Evolutionary conservation across 169 alveolate genomes (phyloP).

Genomic region (Eimeria brunetti): DNA sequence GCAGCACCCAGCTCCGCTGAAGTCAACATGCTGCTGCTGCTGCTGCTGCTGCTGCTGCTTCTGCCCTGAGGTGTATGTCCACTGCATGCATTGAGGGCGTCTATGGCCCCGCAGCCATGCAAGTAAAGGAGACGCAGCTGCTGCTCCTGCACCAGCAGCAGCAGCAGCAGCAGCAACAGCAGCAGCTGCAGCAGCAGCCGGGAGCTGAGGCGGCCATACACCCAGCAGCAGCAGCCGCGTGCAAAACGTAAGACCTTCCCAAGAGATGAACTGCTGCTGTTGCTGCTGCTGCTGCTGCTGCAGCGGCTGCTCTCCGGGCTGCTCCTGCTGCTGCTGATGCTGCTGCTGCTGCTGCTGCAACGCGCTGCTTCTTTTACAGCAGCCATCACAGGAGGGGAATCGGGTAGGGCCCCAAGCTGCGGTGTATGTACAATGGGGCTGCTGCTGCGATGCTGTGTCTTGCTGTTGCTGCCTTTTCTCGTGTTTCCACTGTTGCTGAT

Average conservation of each 20-base stretch:
- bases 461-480: background rate
- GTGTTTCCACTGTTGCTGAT: background rate
- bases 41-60: background rate
- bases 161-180: slow-evolving; percentile 36
- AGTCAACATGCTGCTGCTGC: too few relatives aligned
- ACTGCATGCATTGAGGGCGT: slow-evolving; percentile 42
- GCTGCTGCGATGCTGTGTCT: background rate
- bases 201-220: background rate
- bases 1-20: background rate
- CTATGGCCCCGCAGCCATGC: slow-evolving; percentile 17
- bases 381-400: background rate
- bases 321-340: background rate
- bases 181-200: slow-evolving; percentile 29
- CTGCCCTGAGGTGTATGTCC: background rate
- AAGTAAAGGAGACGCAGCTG: slow-evolving; percentile 46
- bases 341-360: background rate
- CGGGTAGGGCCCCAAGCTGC: too few relatives aligned
- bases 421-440: background rate
- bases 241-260: background rate
- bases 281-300: slow-evolving; percentile 29
- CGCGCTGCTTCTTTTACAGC: background rate
- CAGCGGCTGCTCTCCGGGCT: too few relatives aligned
- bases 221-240: background rate
- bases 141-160: slow-evolving; percentile 61
- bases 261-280: background rate